phyloP scores from a whole-genome alignment of 768 basidiomycete species.

The Exsudoporus frostii region DNA sequence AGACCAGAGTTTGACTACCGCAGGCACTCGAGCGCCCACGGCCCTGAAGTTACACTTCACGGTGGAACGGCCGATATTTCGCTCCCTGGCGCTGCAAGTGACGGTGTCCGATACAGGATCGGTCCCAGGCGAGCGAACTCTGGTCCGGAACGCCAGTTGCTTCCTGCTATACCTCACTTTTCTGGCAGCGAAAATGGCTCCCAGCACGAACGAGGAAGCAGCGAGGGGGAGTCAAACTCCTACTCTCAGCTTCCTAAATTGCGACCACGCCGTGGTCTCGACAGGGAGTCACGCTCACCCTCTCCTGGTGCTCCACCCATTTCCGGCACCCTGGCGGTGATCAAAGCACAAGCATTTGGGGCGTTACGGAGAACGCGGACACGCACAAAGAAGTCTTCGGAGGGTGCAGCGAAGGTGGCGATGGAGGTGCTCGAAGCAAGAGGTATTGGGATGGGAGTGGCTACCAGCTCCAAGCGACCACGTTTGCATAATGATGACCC shows the following conservation, averaged over 20 bases:
- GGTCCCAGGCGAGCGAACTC: slow-evolving; percentile 47
- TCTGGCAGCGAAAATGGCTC: slow-evolving; percentile 50
- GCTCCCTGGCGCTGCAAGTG: slow-evolving; percentile 45
- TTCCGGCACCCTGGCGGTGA: slow-evolving; percentile 82
- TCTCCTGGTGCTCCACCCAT: slow-evolving; percentile 48
- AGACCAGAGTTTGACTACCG: slow-evolving; percentile 66
- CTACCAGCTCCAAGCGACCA: slow-evolving; percentile 37
- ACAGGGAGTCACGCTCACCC: slow-evolving; percentile 46
- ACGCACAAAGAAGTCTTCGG: slow-evolving; percentile 68
- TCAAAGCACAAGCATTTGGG: slow-evolving; percentile 89
- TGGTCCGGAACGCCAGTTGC: slow-evolving; percentile 45
- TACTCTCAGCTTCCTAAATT: slow-evolving; percentile 41
- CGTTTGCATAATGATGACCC: slow-evolving; percentile 54
- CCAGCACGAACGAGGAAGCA: slow-evolving; percentile 51
- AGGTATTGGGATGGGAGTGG: slow-evolving; percentile 59
- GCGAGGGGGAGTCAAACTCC: slow-evolving; percentile 50
- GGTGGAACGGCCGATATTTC: slow-evolving; percentile 74
- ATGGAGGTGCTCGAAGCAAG: slow-evolving; percentile 80
- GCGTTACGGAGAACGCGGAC: slow-evolving; percentile 76
- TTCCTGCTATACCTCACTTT: slow-evolving; percentile 47
- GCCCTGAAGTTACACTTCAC: slow-evolving; percentile 65
- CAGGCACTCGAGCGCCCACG: slow-evolving; percentile 49
- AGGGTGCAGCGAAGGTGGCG: slow-evolving; percentile 68
- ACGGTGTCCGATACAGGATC: slow-evolving; percentile 60
- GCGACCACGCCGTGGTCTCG: slow-evolving; percentile 47